Percentiles rank a stretch among this genome's conserved stretches.
phyloP scores from a whole-genome alignment of 257 asterid species.

The Capsicum pubescens region DNA sequence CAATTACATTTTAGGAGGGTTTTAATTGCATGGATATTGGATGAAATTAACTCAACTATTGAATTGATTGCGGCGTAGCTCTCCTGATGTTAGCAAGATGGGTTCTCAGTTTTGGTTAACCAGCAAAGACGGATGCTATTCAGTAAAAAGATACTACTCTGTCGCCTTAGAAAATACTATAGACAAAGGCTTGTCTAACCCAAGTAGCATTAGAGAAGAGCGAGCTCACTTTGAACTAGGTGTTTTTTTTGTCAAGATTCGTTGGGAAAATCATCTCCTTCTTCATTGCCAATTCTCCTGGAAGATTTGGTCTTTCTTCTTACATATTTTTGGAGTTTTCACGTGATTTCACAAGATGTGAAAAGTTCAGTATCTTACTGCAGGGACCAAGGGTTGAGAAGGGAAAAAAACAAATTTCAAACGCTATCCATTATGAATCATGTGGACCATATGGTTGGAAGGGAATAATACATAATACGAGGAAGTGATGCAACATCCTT shows the following conservation, averaged over 20 bases:
- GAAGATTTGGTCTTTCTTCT: slow-evolving; percentile 2
- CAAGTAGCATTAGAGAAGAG: not conserved
- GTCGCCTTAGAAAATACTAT: not conserved
- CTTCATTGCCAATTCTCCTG: not conserved
- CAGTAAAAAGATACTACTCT: not conserved
- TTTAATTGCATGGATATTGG: not conserved
- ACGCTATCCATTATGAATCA: not conserved
- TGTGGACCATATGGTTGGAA: not conserved
- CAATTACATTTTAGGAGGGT: not conserved
- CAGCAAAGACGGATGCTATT: not conserved
- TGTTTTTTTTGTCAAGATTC: not conserved
- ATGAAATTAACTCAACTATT: not conserved
- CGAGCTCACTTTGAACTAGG: not conserved
- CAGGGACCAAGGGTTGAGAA: not conserved
- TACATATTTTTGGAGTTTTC: not conserved
- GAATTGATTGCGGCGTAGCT: not conserved
- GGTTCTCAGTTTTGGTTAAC: not conserved
- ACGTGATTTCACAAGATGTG: not conserved
- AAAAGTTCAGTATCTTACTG: slow-evolving; percentile 23
- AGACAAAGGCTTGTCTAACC: not conserved
- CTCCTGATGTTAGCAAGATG: slow-evolving; percentile 2
- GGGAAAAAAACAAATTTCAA: not conserved
- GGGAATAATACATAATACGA: not conserved
- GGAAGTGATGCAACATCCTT: not conserved
- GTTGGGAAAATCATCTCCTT: not conserved